Conservation (phyloP, 2,329 filamentous ascomycete species). For the Mariannaea elegans region DNA sequence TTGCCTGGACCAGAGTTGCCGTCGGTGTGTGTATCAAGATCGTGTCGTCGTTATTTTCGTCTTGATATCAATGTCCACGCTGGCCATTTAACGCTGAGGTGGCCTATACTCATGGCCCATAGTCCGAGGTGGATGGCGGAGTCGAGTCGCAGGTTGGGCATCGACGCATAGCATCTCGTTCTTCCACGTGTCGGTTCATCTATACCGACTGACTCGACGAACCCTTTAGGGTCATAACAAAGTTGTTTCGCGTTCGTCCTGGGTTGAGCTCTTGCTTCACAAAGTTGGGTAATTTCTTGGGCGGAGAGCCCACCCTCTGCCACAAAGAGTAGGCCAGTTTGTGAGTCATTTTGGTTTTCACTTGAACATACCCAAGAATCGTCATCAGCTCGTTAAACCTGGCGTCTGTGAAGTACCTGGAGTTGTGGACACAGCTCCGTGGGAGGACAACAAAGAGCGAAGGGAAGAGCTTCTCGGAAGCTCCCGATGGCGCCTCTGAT, state of each 20-base stretch:
- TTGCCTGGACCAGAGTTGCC: conserved; percentile 10
- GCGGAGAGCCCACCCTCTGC: conserved; percentile 55
- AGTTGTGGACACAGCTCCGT: conserved; percentile 87
- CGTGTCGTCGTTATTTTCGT: conserved; percentile 21
- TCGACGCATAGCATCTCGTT: conserved; percentile 36
- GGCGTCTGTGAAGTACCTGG: conserved; percentile 82
- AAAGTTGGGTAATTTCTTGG: conserved; percentile 33
- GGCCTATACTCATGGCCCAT: neutral
- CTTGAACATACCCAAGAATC: conserved; percentile 75
- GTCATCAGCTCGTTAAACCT: conserved; percentile 78
- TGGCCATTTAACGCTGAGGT: conserved; percentile 2
- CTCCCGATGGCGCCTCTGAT: conserved; percentile 17
- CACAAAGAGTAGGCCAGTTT: conserved; percentile 94
- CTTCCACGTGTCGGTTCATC: conserved; percentile 24
- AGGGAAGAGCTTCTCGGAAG: conserved; percentile 59
- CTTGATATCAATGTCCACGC: conserved; percentile 16
- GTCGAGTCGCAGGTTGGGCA: conserved; percentile 35
- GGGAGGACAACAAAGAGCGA: conserved; percentile 90
- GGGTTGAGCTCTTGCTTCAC: conserved; percentile 79
- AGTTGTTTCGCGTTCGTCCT: conserved; percentile 86
- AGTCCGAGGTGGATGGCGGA: neutral
- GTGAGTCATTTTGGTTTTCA: conserved; percentile 75
- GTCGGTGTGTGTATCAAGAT: conserved; percentile 14
- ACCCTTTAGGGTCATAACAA: conserved; percentile 75
- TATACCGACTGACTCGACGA: conserved; percentile 29